These are phyloP conservation scores for Fusarium anthophilum DNA, from an alignment of 2,329 filamentous ascomycete genomes.

Conservation along the genomic window DNA sequence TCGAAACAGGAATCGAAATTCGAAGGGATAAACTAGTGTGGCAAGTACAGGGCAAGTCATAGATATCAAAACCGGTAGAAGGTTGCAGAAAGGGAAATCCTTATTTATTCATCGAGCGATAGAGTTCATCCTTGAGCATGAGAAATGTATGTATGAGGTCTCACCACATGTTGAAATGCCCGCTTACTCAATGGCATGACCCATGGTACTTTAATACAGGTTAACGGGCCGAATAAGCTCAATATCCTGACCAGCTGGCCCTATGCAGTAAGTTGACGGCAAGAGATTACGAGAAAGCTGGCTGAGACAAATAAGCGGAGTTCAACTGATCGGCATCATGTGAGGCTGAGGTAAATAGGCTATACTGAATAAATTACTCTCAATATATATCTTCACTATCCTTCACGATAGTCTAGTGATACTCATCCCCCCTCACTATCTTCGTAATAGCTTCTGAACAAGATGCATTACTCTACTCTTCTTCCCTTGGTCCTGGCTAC, in stretches of 20 bases:
- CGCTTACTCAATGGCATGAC: not conserved
- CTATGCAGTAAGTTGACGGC: too few species aligned
- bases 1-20: not conserved
- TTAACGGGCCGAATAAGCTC: not conserved
- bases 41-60: too few species aligned
- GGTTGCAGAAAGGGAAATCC: not conserved
- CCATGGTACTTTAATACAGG: not conserved
- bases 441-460: accelerated
- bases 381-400: too few species aligned
- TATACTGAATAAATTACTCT: not conserved
- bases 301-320: not conserved
- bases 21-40: not conserved
- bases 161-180: not conserved
- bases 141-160: too few species aligned
- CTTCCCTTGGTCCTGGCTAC: not conserved
- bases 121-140: not conserved
- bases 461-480: not conserved
- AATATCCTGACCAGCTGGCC: not conserved
- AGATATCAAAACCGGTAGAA: too few species aligned
- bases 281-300: not conserved
- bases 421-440: accelerated
- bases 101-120: not conserved
- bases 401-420: too few species aligned
- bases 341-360: not conserved
- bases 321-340: not conserved